Conservation (phyloP, 352 stramenopile genomes). For the Globisporangium takayamanum region DNA sequence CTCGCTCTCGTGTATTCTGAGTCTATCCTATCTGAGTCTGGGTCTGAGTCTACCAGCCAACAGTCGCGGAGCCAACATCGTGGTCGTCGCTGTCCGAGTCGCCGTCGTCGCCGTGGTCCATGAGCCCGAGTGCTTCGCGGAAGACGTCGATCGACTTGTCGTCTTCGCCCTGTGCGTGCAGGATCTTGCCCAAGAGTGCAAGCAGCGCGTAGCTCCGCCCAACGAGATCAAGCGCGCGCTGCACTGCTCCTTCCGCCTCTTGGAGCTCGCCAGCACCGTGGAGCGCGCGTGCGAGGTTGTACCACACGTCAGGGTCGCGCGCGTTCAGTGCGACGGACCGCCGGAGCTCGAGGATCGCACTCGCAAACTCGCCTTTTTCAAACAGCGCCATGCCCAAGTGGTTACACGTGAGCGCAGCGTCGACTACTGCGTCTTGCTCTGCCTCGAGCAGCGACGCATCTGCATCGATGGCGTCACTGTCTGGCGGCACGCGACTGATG, state of each 20-base stretch:
- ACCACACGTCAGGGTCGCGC: slow-evolving; percentile 70
- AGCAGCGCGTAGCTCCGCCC: slow-evolving; percentile 57
- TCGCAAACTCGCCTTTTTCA: slow-evolving; percentile 55
- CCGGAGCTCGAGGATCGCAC: slow-evolving; percentile 58
- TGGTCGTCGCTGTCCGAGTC: slow-evolving; percentile 70
- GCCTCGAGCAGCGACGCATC: slow-evolving; percentile 13
- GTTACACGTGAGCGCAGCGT: slow-evolving; percentile 65
- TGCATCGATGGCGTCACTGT: slow-evolving; percentile 31
- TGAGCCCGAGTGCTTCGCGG: slow-evolving; percentile 61
- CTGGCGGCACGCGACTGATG: slow-evolving; percentile 45
- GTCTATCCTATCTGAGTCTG: neutral
- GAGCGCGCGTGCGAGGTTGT: slow-evolving; percentile 62
- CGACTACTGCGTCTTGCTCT: slow-evolving; percentile 46
- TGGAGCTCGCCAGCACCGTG: slow-evolving; percentile 45
- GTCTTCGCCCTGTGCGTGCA: slow-evolving; percentile 74
- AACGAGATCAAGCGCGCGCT: slow-evolving; percentile 41
- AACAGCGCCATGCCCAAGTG: slow-evolving; percentile 63
- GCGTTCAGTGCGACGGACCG: slow-evolving; percentile 61
- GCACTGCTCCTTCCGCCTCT: slow-evolving; percentile 64
- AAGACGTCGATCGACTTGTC: slow-evolving; percentile 74
- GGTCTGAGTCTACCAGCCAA: slow-evolving; percentile 46
- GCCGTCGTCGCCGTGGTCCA: slow-evolving; percentile 40
- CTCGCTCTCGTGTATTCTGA: neutral
- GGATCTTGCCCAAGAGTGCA: slow-evolving; percentile 77
- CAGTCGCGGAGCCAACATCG: slow-evolving; percentile 70